Conservation (phyloP, 2,329 filamentous ascomycete species). For the Samsoniella hepiali region DNA sequence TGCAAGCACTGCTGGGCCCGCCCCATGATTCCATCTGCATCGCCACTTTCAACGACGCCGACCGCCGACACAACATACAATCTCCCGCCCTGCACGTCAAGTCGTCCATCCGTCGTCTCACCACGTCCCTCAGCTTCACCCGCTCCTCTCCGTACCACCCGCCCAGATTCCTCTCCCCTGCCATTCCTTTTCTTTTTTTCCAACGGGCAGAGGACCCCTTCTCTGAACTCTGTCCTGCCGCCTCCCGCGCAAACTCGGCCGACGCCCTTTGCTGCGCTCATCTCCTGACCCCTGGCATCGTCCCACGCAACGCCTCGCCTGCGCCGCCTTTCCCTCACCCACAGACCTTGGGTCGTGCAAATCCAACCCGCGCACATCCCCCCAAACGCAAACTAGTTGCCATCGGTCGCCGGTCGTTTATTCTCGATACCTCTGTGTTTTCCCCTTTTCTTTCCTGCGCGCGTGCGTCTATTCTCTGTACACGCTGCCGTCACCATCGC, state of each 20-base stretch:
- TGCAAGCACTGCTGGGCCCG: background rate
- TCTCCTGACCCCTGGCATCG: slow-evolving; percentile 9
- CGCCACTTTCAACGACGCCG: slow-evolving; percentile 1
- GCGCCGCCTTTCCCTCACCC: slow-evolving; percentile 1
- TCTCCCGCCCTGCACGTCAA: background rate
- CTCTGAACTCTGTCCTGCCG: background rate
- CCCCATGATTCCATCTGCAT: background rate
- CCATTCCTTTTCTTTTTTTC: background rate
- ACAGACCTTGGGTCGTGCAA: slow-evolving; percentile 11
- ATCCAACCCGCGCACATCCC: background rate
- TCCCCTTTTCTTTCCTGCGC: background rate
- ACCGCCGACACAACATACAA: background rate
- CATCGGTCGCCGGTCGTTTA: background rate
- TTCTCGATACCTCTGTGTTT: background rate
- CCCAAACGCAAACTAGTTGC: background rate
- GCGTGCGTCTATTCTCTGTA: background rate
- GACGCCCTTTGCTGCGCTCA: slow-evolving; percentile 1
- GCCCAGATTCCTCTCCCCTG: background rate
- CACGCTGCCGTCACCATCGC: background rate
- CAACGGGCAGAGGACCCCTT: background rate
- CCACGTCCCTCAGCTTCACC: background rate
- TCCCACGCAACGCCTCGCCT: slow-evolving; percentile 9
- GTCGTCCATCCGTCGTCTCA: background rate
- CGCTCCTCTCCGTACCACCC: background rate
- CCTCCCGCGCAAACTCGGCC: background rate